These are phyloP conservation scores for Phaeotremella fagi DNA, from an alignment of 768 basidiomycete species.

Conservation along the genomic window DNA sequence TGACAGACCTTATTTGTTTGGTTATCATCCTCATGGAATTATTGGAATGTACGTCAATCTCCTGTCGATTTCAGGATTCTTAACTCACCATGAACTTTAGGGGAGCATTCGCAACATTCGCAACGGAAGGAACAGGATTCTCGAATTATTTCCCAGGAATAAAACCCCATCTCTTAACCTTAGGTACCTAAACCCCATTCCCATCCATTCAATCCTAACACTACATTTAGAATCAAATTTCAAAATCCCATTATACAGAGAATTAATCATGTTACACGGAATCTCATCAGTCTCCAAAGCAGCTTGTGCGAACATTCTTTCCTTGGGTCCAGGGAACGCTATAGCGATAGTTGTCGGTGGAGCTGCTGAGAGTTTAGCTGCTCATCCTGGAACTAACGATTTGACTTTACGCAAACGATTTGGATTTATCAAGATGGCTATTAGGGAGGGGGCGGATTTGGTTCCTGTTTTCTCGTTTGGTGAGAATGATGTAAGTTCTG, in stretches of 20 bases:
- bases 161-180: constrained; percentile 82
- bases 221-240: constrained; percentile 66
- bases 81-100: constrained; percentile 49
- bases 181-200: constrained; percentile 24
- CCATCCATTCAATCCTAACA: not conserved
- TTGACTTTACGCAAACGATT: constrained; percentile 58
- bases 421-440: constrained; percentile 78
- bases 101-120: constrained; percentile 94
- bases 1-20: constrained; percentile 91
- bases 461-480: constrained; percentile 98
- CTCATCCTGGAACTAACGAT: constrained; percentile 92
- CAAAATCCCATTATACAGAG: constrained; percentile 85
- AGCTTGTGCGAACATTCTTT: constrained; percentile 86
- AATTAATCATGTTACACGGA: constrained; percentile 78
- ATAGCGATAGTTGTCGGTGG: constrained; percentile 97
- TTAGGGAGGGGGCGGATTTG: constrained; percentile 63
- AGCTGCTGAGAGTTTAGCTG: constrained; percentile 87
- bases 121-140: constrained; percentile 90
- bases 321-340: constrained; percentile 54
- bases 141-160: constrained; percentile 85
- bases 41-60: constrained; percentile 78
- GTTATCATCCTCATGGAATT: constrained; percentile 99
- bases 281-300: constrained; percentile 87
- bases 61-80: not conserved
- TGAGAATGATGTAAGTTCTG: constrained; percentile 85